Evolutionary conservation across 305 asterid species (phyloP), one percentile per base, ranked within the genome.

Genomic region (Fraxinus ornus): DNA sequence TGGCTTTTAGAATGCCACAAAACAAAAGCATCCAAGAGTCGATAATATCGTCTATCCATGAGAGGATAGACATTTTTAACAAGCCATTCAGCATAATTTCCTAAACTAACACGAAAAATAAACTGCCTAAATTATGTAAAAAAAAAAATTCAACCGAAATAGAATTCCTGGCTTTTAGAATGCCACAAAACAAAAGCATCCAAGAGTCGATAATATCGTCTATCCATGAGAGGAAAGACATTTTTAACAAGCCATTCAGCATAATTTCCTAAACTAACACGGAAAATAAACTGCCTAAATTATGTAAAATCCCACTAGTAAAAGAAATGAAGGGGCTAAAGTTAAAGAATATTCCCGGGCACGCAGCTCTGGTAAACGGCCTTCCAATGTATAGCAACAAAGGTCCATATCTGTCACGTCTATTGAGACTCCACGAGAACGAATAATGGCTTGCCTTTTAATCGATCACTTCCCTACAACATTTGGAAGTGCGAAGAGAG

Each of bases 401-500:
- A 84, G 15, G 62, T 79, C 68, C 57, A 55, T 21, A 41, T 77
- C 82, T 21, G 77, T 60, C 44, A 66, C 24, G 37, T 68, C 88
- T 86, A 90, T 57, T 87, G 93, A 10, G 89, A 87, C 87, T 93
- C 94, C 88, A 93, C 93, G 55, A 93, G 97, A 74, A 90, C 95
- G 76, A 82, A 91, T 21, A 91, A 87, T 47, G 97, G 93, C 90
- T 91, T 93, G 70, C 94, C 93, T 19, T 90, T 89, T 87, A 93
- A 86, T 32, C 90, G 86, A 28, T 90, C 95, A 49, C 90, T 84
- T 22, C 97, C 97, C 97, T 93, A 77, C 79, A 86, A 33, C 44
- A 78, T 73, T 79, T 9, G 66, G 30, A 75, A 76, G n/a, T 13
- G 19, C 9, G 10, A 8, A 13, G 44, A 21, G 15, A 28, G 7